phyloP scores from a whole-genome alignment of 257 asterid genomes.

The Nicotiana paniculata region DNA sequence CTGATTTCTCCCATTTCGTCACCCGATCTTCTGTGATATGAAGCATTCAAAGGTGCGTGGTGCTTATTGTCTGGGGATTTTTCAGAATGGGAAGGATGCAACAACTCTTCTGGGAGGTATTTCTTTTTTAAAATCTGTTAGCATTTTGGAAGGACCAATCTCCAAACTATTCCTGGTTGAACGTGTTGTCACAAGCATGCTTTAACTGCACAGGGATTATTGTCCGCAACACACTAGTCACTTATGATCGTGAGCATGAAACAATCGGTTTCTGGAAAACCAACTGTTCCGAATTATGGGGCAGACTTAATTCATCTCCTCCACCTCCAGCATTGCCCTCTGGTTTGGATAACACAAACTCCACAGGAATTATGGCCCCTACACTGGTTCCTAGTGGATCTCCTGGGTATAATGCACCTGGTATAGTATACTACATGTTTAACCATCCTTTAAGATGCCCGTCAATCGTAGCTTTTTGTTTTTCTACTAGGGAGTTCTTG shows the following conservation, averaged over 20 bases:
- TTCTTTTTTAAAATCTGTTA: not conserved
- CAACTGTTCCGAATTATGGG: slow-evolving; percentile 93
- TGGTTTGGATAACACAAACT: slow-evolving; percentile 23
- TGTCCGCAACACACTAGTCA: slow-evolving; percentile 95
- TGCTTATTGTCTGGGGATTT: slow-evolving; percentile 94
- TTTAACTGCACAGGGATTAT: slow-evolving; percentile 51
- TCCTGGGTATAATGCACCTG: slow-evolving; percentile 38
- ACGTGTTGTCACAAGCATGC: not conserved
- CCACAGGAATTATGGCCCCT: slow-evolving; percentile 44
- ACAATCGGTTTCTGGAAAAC: slow-evolving; percentile 96
- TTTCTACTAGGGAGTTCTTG: not conserved
- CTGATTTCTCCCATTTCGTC: slow-evolving; percentile 5
- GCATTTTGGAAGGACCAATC: not conserved
- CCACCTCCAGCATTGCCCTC: slow-evolving; percentile 50
- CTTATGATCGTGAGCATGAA: slow-evolving; percentile 90
- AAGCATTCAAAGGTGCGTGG: slow-evolving; percentile 96
- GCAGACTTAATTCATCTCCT: slow-evolving; percentile 54
- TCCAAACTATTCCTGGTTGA: not conserved
- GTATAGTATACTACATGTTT: slow-evolving; percentile 25
- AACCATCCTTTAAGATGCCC: not conserved
- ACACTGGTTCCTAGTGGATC: slow-evolving; percentile 49
- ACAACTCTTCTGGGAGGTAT: slow-evolving; percentile 98
- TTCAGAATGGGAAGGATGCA: slow-evolving; percentile 96
- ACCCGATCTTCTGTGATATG: not conserved
- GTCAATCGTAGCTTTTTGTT: not conserved